Evolutionary conservation across 108 stramenopile genomes (phyloP), one percentile per base, ranked within the genome.

Genomic region (Parmales sp.): DNA sequence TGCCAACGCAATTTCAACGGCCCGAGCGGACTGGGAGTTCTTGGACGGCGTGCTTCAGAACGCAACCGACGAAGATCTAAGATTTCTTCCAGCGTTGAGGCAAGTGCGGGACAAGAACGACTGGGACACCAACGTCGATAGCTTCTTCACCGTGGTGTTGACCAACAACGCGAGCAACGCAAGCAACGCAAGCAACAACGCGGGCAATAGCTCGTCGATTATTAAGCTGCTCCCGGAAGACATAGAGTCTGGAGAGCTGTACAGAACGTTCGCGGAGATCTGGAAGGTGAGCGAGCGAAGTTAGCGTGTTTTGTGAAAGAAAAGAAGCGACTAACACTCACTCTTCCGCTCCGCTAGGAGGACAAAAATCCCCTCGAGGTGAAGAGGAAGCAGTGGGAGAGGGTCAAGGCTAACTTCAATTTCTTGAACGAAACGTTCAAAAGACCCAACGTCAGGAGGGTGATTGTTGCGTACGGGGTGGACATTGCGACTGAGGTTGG

Each of bases 401-500:
- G 7, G 74, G 23, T 16, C 8, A 26, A 51, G 13, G 20, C 13
- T 11, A 20, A 18, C 20, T 36, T 71, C 37, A 63, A 45, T 70
- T 23, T 64, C 19, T 38, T 73, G 29, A 63, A 63, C 39, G 43
- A 18, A 39, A n/a, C 7, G 2, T 65, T 41, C 8, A 31, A 45
- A 26, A 78, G 91, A 25, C 91, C 91, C 2, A 75, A 81, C 22
- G 88, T 92, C 54, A 90, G 88, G 69, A 89, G 90, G 51, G 85
- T 86, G 8, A 80, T 88, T 18, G 82, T 91, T 86, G 83, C 84
- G 0, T 92, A 92, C 67, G 91, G 91, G 4, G 77, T 82, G 11
- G 87, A 92, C 51, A 64, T 87, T 19, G 83, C 91, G 0, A 92
- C 91, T 1, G 91, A 92, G 75, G 82, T 78, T 6, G 89, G 88